Base-by-base conservation (phyloP, 495 filamentous ascomycete species). In the Podospora pseudocomata region DNA sequence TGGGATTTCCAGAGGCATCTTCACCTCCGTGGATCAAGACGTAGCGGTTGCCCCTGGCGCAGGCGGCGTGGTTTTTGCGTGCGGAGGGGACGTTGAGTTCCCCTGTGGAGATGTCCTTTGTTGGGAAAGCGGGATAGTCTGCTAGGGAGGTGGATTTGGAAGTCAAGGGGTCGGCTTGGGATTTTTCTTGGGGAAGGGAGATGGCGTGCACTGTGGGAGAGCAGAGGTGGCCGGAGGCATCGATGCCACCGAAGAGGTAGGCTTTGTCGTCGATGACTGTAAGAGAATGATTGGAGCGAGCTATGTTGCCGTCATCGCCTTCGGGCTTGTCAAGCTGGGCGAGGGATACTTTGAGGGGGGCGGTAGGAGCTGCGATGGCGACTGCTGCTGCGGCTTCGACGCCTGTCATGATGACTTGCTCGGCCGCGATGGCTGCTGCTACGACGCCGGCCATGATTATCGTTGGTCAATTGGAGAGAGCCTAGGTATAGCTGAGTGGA, bases 231-330 rank as follows among this genome's bases (percentile, higher is more conserved):
- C 76, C 76, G 0, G 71, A 68, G 32, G 68, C 72, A 4, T 75
- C 78, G 44, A 76, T 69, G 66, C 85, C 85, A 15, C 85, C 85
- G 68, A 85, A 86, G 63, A 87, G 79, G 74, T 85, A 83, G 4
- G 81, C 80, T 60, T 81, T 83, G 68, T 82, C 74, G 55, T 70
- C 70, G 62, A 85, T 71, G 20, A 84, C 74, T 26, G 80, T 83
- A 54, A 86, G 73, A 11, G 80, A 79, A 72, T 86, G 83, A 60
- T 80, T 68, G 4, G 80, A 80, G 59, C 85, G 77, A 44, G 74
- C 74, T 20, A 87, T 77, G 9, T 80, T 32, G 30, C 30, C 81
- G 15, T 70, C 71, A 7, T 74, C 74, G 44, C 60, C 18, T 5
- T 49, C 16, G 18, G 13, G 26, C 19, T 27, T 6, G 7, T 3